Base-by-base conservation (phyloP, 225 moss, liverwort and hornwort species). In the Sphagnum contortum region DNA sequence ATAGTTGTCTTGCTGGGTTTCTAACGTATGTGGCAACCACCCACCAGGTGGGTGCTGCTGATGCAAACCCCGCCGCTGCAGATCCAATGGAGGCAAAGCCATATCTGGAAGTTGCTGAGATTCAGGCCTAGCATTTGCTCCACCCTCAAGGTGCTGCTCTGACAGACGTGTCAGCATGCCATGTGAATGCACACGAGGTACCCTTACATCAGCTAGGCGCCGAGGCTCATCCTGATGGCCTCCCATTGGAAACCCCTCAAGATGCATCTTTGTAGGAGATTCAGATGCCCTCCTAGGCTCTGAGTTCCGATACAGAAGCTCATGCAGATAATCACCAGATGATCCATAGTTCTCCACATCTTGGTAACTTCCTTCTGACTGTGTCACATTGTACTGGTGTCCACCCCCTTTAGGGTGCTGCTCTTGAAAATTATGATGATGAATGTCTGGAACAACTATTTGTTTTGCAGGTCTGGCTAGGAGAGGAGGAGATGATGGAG, bases 401-500 rank as follows among this genome's bases (percentile, higher is more conserved):
- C 82, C 90, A 73, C 56, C 49, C 29, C 71, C 63, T 51, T 75
- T 73, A 29, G 75, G 63, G 47, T 85, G 91, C 44, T 71, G 60
- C 50, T 89, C 91, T 45, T 77, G 75, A 13, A 79, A 82, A 45
- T 75, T 86, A 13, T 71, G 70, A 63, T 81, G 80, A 8, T 88
- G 80, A 47, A 82, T 56, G 50, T 96, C 95, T 48, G 89, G 73
- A 49, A 79, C 56, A 63, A 78, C 64, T 8, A 75, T 73, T 66
- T 76, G 71, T 65, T 90, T 90, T 5, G 74, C 58, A 64, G 69
- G 66, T 60, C 90, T 79, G 29, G 88, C 64, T 60, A 88, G 44
- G 12, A 80, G 81, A 29, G 95, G 95, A 7, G 95, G 92, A 66
- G 95, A 96, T 12, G 95, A 92, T 11, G 95, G 92, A 11, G 95